Conservation (phyloP, 768 basidiomycete species). For the Melanogaster broomeanus region DNA sequence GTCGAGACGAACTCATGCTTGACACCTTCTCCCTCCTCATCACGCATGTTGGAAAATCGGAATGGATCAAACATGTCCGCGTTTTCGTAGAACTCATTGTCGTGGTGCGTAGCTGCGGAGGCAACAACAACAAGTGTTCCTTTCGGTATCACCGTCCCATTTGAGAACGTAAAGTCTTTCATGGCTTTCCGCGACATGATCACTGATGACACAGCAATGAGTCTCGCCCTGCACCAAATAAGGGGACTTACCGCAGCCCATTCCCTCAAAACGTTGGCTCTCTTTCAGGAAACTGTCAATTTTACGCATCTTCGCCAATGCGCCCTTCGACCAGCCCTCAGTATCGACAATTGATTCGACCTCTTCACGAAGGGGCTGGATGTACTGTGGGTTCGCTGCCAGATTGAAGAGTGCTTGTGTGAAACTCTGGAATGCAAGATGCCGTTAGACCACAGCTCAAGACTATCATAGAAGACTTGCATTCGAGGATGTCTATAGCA, state of each 20-base stretch:
- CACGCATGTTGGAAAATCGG: slow-evolving; percentile 43
- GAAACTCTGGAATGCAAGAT: slow-evolving; percentile 21
- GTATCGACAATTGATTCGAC: slow-evolving; percentile 26
- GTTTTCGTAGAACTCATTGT: slow-evolving; percentile 28
- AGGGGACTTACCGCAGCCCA: slow-evolving; percentile 18
- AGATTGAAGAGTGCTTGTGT: slow-evolving; percentile 37
- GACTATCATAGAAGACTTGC: not conserved
- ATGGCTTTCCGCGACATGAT: slow-evolving; percentile 30
- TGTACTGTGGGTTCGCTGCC: slow-evolving; percentile 35
- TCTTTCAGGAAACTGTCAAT: slow-evolving; percentile 43
- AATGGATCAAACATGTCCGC: slow-evolving; percentile 44
- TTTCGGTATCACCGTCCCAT: slow-evolving; percentile 35
- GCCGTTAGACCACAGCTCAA: not conserved
- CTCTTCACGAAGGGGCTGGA: slow-evolving; percentile 38
- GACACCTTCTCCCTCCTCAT: slow-evolving; percentile 30
- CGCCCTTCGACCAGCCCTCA: slow-evolving; percentile 27
- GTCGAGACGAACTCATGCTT: slow-evolving; percentile 39
- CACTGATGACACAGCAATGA: slow-evolving; percentile 14
- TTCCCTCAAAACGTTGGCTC: slow-evolving; percentile 31
- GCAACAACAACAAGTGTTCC: slow-evolving; percentile 28
- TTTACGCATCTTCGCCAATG: slow-evolving; percentile 30
- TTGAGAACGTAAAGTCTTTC: slow-evolving; percentile 34
- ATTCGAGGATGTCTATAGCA: slow-evolving; percentile 19
- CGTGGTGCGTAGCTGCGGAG: slow-evolving; percentile 17
- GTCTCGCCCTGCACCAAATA: not conserved